Evolutionary conservation across 495 filamentous ascomycete species (phyloP).

Genomic region (Penicillium robsamsonii): DNA sequence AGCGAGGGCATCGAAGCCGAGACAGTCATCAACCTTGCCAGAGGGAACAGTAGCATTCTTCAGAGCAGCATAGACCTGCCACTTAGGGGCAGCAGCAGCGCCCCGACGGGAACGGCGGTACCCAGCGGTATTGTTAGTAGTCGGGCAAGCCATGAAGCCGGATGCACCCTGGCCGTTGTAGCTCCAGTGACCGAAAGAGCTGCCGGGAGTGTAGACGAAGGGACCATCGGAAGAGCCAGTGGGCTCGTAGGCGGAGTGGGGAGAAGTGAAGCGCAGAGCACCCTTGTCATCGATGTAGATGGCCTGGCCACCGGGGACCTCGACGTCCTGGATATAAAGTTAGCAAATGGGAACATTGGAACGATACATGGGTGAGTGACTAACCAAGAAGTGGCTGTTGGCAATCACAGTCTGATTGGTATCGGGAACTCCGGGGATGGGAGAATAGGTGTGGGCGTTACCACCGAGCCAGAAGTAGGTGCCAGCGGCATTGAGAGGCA

Average conservation of each 20-base stretch:
- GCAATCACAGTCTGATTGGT: slow-evolving; percentile 37
- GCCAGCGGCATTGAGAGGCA: slow-evolving; percentile 32
- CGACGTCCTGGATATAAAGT: slow-evolving; percentile 36
- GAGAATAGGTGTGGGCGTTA: slow-evolving; percentile 30
- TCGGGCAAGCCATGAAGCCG: slow-evolving; percentile 40
- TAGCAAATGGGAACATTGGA: background rate
- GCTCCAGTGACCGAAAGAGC: slow-evolving; percentile 24
- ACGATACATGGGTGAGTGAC: background rate
- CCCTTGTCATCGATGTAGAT: slow-evolving; percentile 57
- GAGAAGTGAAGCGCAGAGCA: slow-evolving; percentile 51
- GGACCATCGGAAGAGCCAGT: slow-evolving; percentile 43
- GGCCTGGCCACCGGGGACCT: slow-evolving; percentile 61
- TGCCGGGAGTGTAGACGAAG: slow-evolving; percentile 35
- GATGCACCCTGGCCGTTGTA: slow-evolving; percentile 27
- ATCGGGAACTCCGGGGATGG: slow-evolving; percentile 17
- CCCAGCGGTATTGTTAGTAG: slow-evolving; percentile 11
- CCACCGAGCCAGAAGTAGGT: slow-evolving; percentile 36
- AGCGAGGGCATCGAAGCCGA: slow-evolving; percentile 34
- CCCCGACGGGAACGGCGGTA: slow-evolving; percentile 8
- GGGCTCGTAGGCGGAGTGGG: slow-evolving; percentile 56
- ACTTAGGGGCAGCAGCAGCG: slow-evolving; percentile 19
- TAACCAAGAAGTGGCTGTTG: slow-evolving; percentile 24
- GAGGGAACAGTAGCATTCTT: slow-evolving; percentile 35
- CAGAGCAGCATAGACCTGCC: slow-evolving; percentile 38
- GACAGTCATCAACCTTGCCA: slow-evolving; percentile 31